A percentile compares a stretch with the other conserved stretches of the same genome.
Conservation (phyloP, 1,284 basidiomycete genomes). For the Austroboletus novae-zelandiae region DNA sequence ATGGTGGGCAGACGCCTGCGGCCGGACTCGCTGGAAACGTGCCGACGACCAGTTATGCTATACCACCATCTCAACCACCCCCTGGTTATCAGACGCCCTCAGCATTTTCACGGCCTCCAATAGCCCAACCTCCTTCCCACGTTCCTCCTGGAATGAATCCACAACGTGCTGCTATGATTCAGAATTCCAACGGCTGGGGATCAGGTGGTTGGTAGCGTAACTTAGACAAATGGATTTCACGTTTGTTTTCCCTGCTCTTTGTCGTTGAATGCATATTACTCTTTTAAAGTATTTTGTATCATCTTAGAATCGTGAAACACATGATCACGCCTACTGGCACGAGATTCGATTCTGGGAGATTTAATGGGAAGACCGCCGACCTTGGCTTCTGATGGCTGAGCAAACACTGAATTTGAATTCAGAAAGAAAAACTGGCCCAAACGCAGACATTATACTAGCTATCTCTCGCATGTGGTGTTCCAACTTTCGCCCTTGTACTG, state of each 20-base stretch:
- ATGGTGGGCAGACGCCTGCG: constrained; percentile 52
- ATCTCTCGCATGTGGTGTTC: constrained; percentile 38
- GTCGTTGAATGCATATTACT: constrained; percentile 23
- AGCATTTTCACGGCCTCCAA: constrained; percentile 41
- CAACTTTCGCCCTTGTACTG: constrained; percentile 36
- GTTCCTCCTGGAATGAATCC: constrained; percentile 61
- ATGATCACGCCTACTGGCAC: background rate
- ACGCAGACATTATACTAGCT: background rate
- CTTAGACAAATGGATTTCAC: constrained; percentile 13
- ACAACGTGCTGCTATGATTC: constrained; percentile 59
- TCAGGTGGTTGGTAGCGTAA: constrained; percentile 35
- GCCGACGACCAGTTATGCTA: constrained; percentile 27
- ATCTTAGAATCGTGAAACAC: constrained; percentile 20
- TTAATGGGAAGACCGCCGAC: too few species aligned
- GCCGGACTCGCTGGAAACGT: constrained; percentile 31
- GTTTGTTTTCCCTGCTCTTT: constrained; percentile 9
- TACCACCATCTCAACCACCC: constrained; percentile 38
- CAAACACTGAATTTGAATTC: background rate
- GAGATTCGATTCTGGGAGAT: background rate
- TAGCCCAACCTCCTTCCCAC: constrained; percentile 40
- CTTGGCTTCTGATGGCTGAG: background rate
- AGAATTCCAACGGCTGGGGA: constrained; percentile 40
- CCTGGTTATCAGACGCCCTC: constrained; percentile 66
- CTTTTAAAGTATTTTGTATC: constrained; percentile 27
- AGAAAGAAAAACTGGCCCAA: too few species aligned